These are phyloP conservation scores for Leccinum obscurum DNA, from an alignment of 768 basidiomycete genomes.

Conservation along the genomic window DNA sequence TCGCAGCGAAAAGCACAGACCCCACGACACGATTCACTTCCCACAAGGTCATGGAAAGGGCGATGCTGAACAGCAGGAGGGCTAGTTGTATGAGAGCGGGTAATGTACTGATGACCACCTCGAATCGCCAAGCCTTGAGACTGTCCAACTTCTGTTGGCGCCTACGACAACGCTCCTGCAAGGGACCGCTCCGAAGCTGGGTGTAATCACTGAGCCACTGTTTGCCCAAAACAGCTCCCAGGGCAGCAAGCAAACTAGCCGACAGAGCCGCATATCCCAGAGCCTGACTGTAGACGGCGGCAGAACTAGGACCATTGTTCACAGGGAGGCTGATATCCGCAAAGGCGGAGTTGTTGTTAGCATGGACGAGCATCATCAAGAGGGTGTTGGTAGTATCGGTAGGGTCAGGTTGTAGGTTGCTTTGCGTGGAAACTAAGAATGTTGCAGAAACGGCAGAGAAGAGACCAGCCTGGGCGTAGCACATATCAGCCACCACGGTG, in stretches of 20 bases:
- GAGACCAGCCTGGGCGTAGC: constrained; percentile 36
- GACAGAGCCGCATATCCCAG: constrained; percentile 24
- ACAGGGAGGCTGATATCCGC: constrained; percentile 5
- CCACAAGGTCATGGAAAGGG: constrained; percentile 19
- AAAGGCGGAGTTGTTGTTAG: constrained; percentile 15
- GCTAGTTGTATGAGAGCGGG: constrained; percentile 24
- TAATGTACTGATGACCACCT: constrained; percentile 11
- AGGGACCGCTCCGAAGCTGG: constrained; percentile 12
- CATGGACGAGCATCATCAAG: constrained; percentile 22
- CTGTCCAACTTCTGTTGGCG: constrained; percentile 21
- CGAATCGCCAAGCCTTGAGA: constrained; percentile 21
- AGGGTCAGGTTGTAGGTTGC: constrained; percentile 33
- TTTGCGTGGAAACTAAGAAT: constrained; percentile 40
- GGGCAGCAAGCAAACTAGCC: constrained; percentile 23
- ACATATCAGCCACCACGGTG: background rate
- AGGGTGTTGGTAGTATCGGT: constrained; percentile 27
- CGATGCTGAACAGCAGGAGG: constrained; percentile 20
- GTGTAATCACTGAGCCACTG: constrained; percentile 17
- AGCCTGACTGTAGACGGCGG: constrained; percentile 15
- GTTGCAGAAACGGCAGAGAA: constrained; percentile 42
- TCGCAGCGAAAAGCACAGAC: constrained; percentile 11
- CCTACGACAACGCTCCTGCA: constrained; percentile 15
- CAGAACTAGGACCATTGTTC: constrained; percentile 20
- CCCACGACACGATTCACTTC: constrained; percentile 8
- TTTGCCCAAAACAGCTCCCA: constrained; percentile 22